Evolutionary conservation across 805 yeast species (phyloP), one percentile per base, ranked within the genome.

Genomic region (Teunomyces kruisii): DNA sequence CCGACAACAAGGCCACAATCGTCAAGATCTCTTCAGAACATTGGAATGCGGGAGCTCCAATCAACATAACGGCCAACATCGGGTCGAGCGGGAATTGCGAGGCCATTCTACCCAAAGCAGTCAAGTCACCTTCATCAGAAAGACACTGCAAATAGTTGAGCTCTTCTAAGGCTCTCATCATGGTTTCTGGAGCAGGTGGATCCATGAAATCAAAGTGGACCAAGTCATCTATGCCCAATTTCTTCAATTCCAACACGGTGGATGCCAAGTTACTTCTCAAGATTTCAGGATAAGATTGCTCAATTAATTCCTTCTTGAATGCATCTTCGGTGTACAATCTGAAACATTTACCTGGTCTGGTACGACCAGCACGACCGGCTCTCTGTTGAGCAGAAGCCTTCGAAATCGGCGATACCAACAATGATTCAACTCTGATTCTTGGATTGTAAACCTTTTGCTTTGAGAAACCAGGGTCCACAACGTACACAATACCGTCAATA

Each of bases 281-380:
- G 65, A 92, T 91, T 69, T 92, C 99, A 1, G 99, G 99, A 60
- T 92, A 88, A 57, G 95, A 86, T 65, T 95, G 98, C 59, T 92
- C 97, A 51, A 89, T 87, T 58, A 92, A 76, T 65, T 94, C 98
- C 62, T 88, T 86, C 61, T 89, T 83, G 75, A 89, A 92, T 1
- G 98, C 97, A 58, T 90, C 97, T 64, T 94, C 97, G 1, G 99
- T 94, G 70, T 92, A 92, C 44, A 92, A 75, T 61, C 99, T 79
- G 79, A 92, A 92, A 69, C 97, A 92, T 67, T 94, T 92, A 62
- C 99, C 99, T 12, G 98, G 97, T 59, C 96, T 81, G 6, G 97
- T 92, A 81, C 99, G 92, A 73, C 99, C 99, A 45, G 99, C 99
- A 79, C 99, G 88, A 79, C 99, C 99, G 29, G 98, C 98, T 68